Base-by-base conservation (phyloP, 192 early-diverging fungal species). In the Endogone sp. region DNA sequence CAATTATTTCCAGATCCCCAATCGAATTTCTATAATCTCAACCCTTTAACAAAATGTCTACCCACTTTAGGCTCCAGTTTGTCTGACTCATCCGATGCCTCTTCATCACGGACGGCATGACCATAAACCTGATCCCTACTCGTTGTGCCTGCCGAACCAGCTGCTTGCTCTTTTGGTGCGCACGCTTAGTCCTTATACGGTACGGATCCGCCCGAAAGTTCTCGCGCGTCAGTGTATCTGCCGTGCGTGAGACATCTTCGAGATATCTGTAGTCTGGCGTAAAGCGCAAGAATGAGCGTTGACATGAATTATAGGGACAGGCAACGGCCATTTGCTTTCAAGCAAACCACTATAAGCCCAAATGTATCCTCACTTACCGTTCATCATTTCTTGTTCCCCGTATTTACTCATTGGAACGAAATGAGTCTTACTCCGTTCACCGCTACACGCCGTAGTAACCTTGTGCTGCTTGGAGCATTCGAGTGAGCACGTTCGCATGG, bases 401-500 rank as follows among this genome's bases (percentile, higher is more conserved):
- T 88, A 92, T 62, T 88, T 74, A 56, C 77, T 80, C 4, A 83
- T 67, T 29, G 81, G 77, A 2, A 92, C 81, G 68, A 83, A 92
- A 30, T 83, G 81, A 0, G 86, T 85, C 63, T 79, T 86, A 63
- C 85, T 83, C 27, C 91, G 80, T 60, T 82, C 73, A 23, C 91
- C 91, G 3, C 82, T 85, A 63, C 91, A 92, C 0, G 70, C 75
- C 0, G 79, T 84, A 25, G 81, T 64, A 11, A 64, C 56, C 63
- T 91, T 92, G 72, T 92, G 91, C 29, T 74, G 65, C 60, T 87
- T 88, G 6, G 89, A 88, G 71, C 91, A 92, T 2, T 64, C 66
- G 6, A 91, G 57, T 8, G 89, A 92, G 59, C 91, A 92, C 2
- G 88, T 86, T 32, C 80, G 79, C 37, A 74, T 64, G 24, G 73